A percentile compares a stretch with the other conserved stretches of the same genome.
These are phyloP conservation scores for Sextonia rubra DNA, from an alignment of 164 flowering plant genomes.

Conservation along the genomic window DNA sequence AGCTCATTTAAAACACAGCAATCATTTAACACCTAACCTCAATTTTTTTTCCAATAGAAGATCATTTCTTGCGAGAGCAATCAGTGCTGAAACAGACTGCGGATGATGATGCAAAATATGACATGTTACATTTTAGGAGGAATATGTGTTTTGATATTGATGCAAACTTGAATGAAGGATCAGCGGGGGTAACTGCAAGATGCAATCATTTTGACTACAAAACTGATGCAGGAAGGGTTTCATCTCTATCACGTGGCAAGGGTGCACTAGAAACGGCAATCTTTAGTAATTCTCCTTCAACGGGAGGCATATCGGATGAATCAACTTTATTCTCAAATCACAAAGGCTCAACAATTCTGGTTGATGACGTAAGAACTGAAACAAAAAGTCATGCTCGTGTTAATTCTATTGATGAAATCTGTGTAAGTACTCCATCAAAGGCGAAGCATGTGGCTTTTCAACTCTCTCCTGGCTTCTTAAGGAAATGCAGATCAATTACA, in stretches of 20 bases:
- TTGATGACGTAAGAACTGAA: slow-evolving; percentile 23
- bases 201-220: slow-evolving; percentile 14
- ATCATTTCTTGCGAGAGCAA: slow-evolving; percentile 15
- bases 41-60: slow-evolving; percentile 13
- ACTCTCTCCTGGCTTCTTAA: slow-evolving; percentile 9
- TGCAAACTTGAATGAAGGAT: slow-evolving; percentile 12
- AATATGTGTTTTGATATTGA: slow-evolving; percentile 20
- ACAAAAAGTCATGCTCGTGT: slow-evolving; percentile 13
- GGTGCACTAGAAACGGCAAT: slow-evolving; percentile 24
- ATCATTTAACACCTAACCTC: slow-evolving; percentile 11
- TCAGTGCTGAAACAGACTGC: slow-evolving; percentile 17
- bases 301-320: slow-evolving; percentile 20
- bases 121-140: slow-evolving; percentile 18
- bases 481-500: slow-evolving; percentile 10
- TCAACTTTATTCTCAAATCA: slow-evolving; percentile 16
- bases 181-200: slow-evolving; percentile 11
- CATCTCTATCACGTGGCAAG: slow-evolving; percentile 8
- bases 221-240: slow-evolving; percentile 13
- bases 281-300: slow-evolving; percentile 34
- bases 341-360: slow-evolving; percentile 20
- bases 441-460: slow-evolving; percentile 19
- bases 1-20: slow-evolving; percentile 12
- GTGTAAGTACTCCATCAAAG: slow-evolving; percentile 12
- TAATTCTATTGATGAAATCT: slow-evolving; percentile 16
- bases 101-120: slow-evolving; percentile 6